Conservation (phyloP, 805 yeast genomes). For the Nakazawaea siamensis region DNA sequence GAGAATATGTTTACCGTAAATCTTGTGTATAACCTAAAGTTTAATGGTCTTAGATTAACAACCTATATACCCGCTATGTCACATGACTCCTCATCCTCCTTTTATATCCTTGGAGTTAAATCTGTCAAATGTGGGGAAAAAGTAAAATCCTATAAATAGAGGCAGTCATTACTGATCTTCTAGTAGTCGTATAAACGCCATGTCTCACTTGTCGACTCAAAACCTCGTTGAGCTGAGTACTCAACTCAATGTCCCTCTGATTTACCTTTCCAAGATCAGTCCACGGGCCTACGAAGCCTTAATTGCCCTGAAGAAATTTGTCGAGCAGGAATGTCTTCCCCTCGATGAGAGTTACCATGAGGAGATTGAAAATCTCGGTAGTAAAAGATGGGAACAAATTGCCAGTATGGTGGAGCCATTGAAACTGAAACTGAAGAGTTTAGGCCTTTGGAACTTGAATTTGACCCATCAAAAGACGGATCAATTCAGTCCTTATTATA, state of each 20-base stretch:
- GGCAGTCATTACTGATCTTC: too few relatives aligned
- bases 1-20: too few relatives aligned
- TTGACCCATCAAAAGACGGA: constrained; percentile 32
- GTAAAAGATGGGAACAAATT: constrained; percentile 34
- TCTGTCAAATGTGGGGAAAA: too few relatives aligned
- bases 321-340: constrained; percentile 49
- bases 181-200: too few relatives aligned
- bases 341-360: constrained; percentile 36
- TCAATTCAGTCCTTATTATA: constrained; percentile 38
- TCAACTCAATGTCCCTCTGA: constrained; percentile 2
- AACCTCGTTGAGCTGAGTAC: constrained; percentile 3
- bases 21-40: too few relatives aligned
- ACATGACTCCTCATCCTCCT: too few relatives aligned
- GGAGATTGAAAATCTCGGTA: constrained; percentile 32
- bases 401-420: constrained; percentile 44
- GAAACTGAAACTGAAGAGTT: constrained; percentile 40
- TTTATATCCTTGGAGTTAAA: too few relatives aligned
- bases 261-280: constrained; percentile 17
- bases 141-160: too few relatives aligned
- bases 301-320: constrained; percentile 35
- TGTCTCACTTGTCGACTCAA: constrained; percentile 3
- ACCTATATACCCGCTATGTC: too few relatives aligned
- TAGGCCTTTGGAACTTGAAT: constrained; percentile 57
- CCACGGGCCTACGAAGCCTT: constrained; percentile 26
- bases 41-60: too few relatives aligned